Base-by-base conservation (phyloP, 371 early-diverging fungal genomes). In the Nosema muscidifuracis region DNA sequence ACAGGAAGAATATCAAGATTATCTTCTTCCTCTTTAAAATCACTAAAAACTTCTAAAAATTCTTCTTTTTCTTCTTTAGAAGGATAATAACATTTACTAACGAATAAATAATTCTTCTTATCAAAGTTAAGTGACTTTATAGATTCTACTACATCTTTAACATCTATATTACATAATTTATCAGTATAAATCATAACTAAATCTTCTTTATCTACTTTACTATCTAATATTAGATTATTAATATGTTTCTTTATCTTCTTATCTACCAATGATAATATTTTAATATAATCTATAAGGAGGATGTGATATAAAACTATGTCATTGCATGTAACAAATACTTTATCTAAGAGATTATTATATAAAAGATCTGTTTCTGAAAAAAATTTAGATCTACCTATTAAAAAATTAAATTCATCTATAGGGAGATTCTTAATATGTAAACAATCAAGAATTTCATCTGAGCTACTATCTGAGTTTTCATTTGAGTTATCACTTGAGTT, bases 151-250 rank as follows among this genome's bases (percentile, higher is more conserved):
- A 38, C 16, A 22, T 38, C 31, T 18, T 58, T 31, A 34, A 30
- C 33, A 58, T 58, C n/a, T 3, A 58, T 30, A 58, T 24, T 34
- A 58, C 60, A 58, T n/a, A 58, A 31, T 9, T 18, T 38, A 34
- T 58, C 34, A 33, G 22, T 20, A 34, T 16, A 16, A 33, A 58
- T 13, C 3, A 58, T 2, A 18, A 22, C 7, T 31, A 34, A 16
- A 34, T 58, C 18, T 7, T 28, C 6, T 30, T 26, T 30, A 55
- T 4, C 4, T 24, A 28, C 18, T 33, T 34, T 34, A 6, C 33
- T 58, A 31, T 58, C 22, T 16, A 6, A 15, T 34, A 58, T 2
- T 2, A 55, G 3, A 13, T 31, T 36, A 36, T 58, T 58, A 13
- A 58, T 58, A 26, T 7, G 47, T 47, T 53, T 53, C 16, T 53